These are phyloP conservation scores for Azolla pinnata DNA, from an alignment of 75 land plant genomes.

Conservation along the genomic window DNA sequence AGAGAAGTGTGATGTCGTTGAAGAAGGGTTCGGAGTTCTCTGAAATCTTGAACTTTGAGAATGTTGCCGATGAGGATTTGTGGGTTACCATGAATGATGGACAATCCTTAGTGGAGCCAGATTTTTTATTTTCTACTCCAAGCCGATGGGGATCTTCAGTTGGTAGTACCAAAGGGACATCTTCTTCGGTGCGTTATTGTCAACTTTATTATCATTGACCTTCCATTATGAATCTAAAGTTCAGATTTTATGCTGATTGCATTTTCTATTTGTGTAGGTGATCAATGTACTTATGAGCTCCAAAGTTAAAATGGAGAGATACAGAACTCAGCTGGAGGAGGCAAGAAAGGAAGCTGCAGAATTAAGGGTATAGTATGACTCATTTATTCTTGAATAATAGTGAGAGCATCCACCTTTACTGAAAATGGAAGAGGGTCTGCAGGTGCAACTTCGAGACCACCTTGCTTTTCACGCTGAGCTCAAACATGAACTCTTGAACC, in stretches of 20 bases:
- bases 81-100: conserved; percentile 86
- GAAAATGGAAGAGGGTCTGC: too few relatives aligned
- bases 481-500: not conserved
- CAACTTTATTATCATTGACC: not conserved
- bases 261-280: not conserved
- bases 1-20: conserved; percentile 30
- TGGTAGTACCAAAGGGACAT: conserved; percentile 6
- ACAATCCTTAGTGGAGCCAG: conserved; percentile 42
- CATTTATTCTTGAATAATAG: too few relatives aligned
- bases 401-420: too few relatives aligned
- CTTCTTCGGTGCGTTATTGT: not conserved
- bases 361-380: not conserved
- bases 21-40: conserved; percentile 15
- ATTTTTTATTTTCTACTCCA: conserved; percentile 47
- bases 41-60: conserved; percentile 29
- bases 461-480: not conserved
- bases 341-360: not conserved
- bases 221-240: not conserved
- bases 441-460: not conserved
- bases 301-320: not conserved
- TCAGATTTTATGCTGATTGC: not conserved
- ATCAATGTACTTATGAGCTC: conserved; percentile 3
- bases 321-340: not conserved
- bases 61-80: conserved; percentile 81
- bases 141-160: conserved; percentile 25